Evolutionary conservation across 2,329 filamentous ascomycete species (phyloP).

Genomic region (Botrytis galanthina): DNA sequence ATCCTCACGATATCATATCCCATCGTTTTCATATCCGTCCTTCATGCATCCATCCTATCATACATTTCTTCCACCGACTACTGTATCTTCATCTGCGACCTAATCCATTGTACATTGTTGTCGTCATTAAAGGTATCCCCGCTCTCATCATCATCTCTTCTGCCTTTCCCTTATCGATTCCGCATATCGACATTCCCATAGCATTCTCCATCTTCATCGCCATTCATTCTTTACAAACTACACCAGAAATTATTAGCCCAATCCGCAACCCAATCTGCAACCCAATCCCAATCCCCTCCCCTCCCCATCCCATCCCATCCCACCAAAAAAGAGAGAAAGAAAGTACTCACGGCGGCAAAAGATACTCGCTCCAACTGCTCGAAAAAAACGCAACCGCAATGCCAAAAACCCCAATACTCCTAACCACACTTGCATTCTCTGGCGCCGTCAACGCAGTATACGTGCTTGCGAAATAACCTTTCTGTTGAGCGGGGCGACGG

Average conservation of each 20-base stretch:
- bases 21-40: background rate
- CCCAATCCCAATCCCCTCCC: background rate
- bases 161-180: background rate
- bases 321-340: background rate
- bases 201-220: background rate
- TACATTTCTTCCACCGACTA: slow-evolving; percentile 2
- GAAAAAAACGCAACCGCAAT: slow-evolving; percentile 65
- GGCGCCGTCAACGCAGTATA: slow-evolving; percentile 63
- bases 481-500: slow-evolving; percentile 42
- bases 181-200: background rate
- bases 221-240: slow-evolving; percentile 1
- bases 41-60: slow-evolving; percentile 6
- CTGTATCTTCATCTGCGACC: background rate
- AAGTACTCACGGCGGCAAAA: slow-evolving; percentile 60
- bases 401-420: slow-evolving; percentile 65
- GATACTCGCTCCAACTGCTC: slow-evolving; percentile 64
- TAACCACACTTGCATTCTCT: slow-evolving; percentile 67
- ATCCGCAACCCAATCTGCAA: background rate
- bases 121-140: slow-evolving; percentile 5
- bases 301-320: background rate
- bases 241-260: background rate
- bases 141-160: background rate
- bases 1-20: background rate
- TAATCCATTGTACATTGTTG: slow-evolving; percentile 1
- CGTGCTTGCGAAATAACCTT: slow-evolving; percentile 55